Conservation (phyloP, 2,329 filamentous ascomycete genomes). For the Stromatinia cepivora region DNA sequence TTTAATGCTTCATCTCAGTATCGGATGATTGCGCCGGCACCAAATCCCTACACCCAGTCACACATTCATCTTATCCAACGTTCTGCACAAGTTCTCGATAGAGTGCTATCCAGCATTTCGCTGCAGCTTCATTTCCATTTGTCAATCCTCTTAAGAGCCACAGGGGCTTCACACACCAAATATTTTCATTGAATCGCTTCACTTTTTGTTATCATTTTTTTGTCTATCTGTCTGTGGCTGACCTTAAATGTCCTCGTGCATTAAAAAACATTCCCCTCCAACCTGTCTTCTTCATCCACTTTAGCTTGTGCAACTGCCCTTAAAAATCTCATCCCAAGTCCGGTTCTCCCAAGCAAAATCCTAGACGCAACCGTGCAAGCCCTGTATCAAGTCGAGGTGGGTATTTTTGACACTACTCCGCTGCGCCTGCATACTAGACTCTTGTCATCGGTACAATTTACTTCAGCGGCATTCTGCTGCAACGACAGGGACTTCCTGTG, state of each 20-base stretch:
- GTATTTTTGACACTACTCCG: slow-evolving; percentile 29
- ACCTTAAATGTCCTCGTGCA: slow-evolving; percentile 26
- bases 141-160: slow-evolving; percentile 33
- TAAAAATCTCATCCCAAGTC: slow-evolving; percentile 25
- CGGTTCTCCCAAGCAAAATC: slow-evolving; percentile 25
- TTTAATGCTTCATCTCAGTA: slow-evolving; percentile 38
- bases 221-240: slow-evolving; percentile 31
- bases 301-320: slow-evolving; percentile 22
- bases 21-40: slow-evolving; percentile 41
- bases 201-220: slow-evolving; percentile 30
- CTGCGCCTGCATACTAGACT: slow-evolving; percentile 30
- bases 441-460: slow-evolving; percentile 32
- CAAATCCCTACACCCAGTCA: slow-evolving; percentile 34
- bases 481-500: slow-evolving; percentile 30
- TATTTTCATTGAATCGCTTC: slow-evolving; percentile 35
- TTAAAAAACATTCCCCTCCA: slow-evolving; percentile 24
- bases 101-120: slow-evolving; percentile 33
- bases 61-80: slow-evolving; percentile 38
- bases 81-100: slow-evolving; percentile 37
- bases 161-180: slow-evolving; percentile 28
- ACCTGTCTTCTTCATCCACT: slow-evolving; percentile 26
- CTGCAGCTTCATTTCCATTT: slow-evolving; percentile 36
- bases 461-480: slow-evolving; percentile 34
- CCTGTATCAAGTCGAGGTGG: slow-evolving; percentile 29
- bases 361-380: slow-evolving; percentile 31